phyloP scores from a whole-genome alignment of 176 grass and related monocot genomes.

The Phyllostachys edulis region DNA sequence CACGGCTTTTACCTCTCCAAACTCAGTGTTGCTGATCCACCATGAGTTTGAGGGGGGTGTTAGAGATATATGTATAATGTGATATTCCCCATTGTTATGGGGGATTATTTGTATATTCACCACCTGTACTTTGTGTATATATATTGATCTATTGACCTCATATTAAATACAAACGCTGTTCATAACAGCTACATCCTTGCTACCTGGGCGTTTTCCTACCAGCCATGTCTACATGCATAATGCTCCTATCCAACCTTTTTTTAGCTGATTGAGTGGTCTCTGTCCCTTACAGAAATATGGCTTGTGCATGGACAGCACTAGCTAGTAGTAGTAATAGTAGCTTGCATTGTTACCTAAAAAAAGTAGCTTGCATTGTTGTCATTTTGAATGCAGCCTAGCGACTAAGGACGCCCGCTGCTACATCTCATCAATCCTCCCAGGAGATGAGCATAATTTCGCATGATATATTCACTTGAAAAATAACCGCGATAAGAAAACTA shows the following conservation, averaged over 20 bases:
- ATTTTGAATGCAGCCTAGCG: background rate
- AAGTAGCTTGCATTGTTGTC: background rate
- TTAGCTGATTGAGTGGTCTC: background rate
- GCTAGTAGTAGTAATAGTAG: background rate
- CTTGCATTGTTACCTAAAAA: too few species aligned
- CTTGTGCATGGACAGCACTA: conserved; percentile 22
- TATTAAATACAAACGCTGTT: too few species aligned
- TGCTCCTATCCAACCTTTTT: background rate
- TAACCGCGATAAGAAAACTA: background rate
- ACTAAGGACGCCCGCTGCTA: background rate
- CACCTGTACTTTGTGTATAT: too few species aligned
- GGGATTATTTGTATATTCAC: too few species aligned
- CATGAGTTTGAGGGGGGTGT: too few species aligned
- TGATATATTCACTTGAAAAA: background rate
- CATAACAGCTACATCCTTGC: background rate
- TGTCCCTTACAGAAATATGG: background rate
- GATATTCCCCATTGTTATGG: too few species aligned
- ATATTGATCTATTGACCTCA: too few species aligned
- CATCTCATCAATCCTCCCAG: background rate
- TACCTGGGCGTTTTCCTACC: background rate
- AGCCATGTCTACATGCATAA: background rate
- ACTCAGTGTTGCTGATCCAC: too few species aligned
- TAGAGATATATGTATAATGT: too few species aligned
- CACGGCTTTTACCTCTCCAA: too few species aligned
- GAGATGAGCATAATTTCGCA: background rate